Conservation (phyloP, 2,329 filamentous ascomycete species). For the Sphaerulina vaccinii region DNA sequence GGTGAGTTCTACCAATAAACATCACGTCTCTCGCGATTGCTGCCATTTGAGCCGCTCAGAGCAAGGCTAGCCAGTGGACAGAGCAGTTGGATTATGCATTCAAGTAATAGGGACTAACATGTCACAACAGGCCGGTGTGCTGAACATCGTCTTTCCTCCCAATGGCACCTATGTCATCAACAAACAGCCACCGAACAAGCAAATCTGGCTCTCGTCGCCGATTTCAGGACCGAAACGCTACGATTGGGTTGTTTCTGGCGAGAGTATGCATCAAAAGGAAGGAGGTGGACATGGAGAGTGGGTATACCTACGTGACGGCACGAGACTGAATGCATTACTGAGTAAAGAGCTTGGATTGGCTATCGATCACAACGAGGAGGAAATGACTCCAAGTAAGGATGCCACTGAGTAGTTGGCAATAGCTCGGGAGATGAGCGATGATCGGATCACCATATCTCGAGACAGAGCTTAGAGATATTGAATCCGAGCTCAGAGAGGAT, state of each 20-base stretch:
- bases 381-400: constrained; percentile 31
- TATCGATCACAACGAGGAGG: constrained; percentile 42
- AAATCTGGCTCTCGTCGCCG: constrained; percentile 93
- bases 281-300: constrained; percentile 72
- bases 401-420: constrained; percentile 26
- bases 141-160: constrained; percentile 69
- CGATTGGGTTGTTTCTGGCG: constrained; percentile 77
- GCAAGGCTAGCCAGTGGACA: too few species aligned
- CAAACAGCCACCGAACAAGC: constrained; percentile 97
- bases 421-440: neutral
- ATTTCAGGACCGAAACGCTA: constrained; percentile 89
- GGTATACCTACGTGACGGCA: constrained; percentile 85
- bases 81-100: too few species aligned
- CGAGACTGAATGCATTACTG: constrained; percentile 69
- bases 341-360: constrained; percentile 72
- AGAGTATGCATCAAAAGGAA: constrained; percentile 76
- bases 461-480: too few species aligned
- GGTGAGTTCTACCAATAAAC: too few species aligned
- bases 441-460: too few species aligned
- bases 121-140: constrained; percentile 69
- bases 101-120: constrained; percentile 15
- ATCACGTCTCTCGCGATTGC: too few species aligned
- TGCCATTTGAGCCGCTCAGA: too few species aligned
- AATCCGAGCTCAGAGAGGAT: too few species aligned
- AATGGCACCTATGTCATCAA: constrained; percentile 90